Evolutionary conservation across 768 basidiomycete genomes (phyloP).

Genomic region (Boletus rubropictus): DNA sequence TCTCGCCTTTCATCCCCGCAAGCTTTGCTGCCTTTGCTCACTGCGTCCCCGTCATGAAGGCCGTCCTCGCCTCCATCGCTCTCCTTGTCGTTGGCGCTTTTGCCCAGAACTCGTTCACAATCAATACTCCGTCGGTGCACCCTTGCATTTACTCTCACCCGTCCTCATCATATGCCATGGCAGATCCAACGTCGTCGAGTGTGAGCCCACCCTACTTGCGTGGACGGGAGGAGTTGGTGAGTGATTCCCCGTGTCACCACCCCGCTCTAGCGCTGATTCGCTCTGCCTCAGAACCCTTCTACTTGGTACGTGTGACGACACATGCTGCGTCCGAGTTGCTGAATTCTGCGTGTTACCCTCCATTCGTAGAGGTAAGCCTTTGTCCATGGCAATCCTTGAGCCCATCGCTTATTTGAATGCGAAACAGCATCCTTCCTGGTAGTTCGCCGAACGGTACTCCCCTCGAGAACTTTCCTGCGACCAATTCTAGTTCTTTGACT

Average conservation of each 20-base stretch:
- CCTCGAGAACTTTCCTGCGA: conserved; percentile 42
- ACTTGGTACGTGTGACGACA: conserved; percentile 45
- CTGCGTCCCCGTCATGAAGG: conserved; percentile 41
- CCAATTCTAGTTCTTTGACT: conserved; percentile 37
- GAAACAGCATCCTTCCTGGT: conserved; percentile 50
- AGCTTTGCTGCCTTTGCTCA: conserved; percentile 10
- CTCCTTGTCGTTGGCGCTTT: conserved; percentile 38
- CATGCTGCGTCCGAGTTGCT: not conserved
- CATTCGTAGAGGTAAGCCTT: conserved; percentile 35
- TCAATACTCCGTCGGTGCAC: conserved; percentile 69
- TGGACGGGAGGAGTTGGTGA: conserved; percentile 56
- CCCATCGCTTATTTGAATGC: not conserved
- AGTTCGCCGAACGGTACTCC: conserved; percentile 38
- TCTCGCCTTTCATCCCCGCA: conserved; percentile 2
- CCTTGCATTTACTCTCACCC: not conserved
- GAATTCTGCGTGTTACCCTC: not conserved
- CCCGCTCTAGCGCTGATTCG: not conserved
- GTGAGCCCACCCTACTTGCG: conserved; percentile 48
- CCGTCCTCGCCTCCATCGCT: conserved; percentile 33
- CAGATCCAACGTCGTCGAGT: conserved; percentile 47
- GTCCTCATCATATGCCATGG: conserved; percentile 3
- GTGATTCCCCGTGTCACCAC: conserved; percentile 17
- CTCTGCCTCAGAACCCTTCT: conserved; percentile 48
- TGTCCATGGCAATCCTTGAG: not conserved
- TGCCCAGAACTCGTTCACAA: conserved; percentile 45